Evolutionary conservation across 176 grass and related monocot species (phyloP).

Genomic region (Oryza australiensis): DNA sequence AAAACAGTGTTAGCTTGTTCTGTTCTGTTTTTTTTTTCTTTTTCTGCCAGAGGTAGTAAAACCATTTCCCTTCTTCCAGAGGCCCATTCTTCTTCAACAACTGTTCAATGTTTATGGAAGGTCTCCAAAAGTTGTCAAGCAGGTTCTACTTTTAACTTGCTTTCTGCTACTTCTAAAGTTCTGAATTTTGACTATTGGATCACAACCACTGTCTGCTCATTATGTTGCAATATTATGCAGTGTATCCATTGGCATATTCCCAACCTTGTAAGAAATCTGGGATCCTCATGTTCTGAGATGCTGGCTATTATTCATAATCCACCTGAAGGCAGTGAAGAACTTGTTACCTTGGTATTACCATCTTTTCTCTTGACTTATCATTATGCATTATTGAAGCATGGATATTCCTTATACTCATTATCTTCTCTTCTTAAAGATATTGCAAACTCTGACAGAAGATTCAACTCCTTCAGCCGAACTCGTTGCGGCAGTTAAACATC

Average conservation of each 20-base stretch:
- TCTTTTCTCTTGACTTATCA: slow-evolving; percentile 37
- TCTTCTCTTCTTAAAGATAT: slow-evolving; percentile 55
- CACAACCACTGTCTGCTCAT: slow-evolving; percentile 20
- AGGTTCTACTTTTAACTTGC: slow-evolving; percentile 58
- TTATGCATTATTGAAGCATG: slow-evolving; percentile 23
- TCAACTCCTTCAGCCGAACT: slow-evolving; percentile 82
- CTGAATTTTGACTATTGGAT: slow-evolving; percentile 34
- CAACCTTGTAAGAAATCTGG: slow-evolving; percentile 73
- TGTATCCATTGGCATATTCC: slow-evolving; percentile 79
- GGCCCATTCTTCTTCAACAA: slow-evolving; percentile 73
- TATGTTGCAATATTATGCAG: slow-evolving; percentile 55
- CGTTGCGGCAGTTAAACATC: slow-evolving; percentile 82
- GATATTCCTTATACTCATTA: slow-evolving; percentile 32
- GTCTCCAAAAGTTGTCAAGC: slow-evolving; percentile 86
- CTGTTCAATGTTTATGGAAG: slow-evolving; percentile 83
- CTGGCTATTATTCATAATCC: slow-evolving; percentile 86
- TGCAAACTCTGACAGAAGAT: slow-evolving; percentile 87
- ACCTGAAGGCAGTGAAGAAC: slow-evolving; percentile 94
- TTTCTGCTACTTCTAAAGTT: slow-evolving; percentile 17
- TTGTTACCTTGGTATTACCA: slow-evolving; percentile 79
- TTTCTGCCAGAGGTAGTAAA: slow-evolving; percentile 19
- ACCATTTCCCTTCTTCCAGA: slow-evolving; percentile 55
- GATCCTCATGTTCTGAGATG: slow-evolving; percentile 75
- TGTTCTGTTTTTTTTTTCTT: slow-evolving; percentile 12
- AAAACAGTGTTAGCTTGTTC: slow-evolving; percentile 13